Base-by-base conservation (phyloP, 139 green algal genomes). In the Chlorella ohadii region DNA sequence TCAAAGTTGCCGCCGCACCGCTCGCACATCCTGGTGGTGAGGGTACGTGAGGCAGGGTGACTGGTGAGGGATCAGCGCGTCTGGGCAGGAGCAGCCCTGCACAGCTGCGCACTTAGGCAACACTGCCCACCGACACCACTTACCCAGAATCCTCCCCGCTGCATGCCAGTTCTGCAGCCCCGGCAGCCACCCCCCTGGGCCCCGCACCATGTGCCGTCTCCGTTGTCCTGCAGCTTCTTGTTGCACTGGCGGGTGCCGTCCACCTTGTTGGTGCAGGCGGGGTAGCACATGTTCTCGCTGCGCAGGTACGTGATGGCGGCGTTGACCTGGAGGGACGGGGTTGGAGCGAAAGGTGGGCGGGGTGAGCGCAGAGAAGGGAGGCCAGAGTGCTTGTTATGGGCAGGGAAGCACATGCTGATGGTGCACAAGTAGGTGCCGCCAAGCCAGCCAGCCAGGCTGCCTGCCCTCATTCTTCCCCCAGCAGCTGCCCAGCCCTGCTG, bases 191-290 rank as follows among this genome's bases (percentile, higher is more conserved):
- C 82, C 64, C 88, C 86, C 17, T 13, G 11, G 38, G 2, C 28
- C 55, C 22, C 81, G 34, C 72, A 90, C 72, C 38, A 91, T 36
- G 28, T 68, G 38, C 65, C 55, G 59, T 86, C 83, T 13, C 44
- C 70, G 28, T 95, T 77, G 34, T 96, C 90, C 11, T 57, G 85
- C 67, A 96, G 66, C 91, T 97, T 97, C 87, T 97, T 97, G 74
- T 95, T 91, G 91, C 94, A 97, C 51, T 75, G 73, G 47, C 89
- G 84, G 34, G 90, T 94, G 64, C 87, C 90, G 41, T 72, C 82
- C 0, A 85, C 79, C 31, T 61, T 77, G 59, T 89, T 66, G 16
- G 92, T 82, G 88, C 94, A 97, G 39, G 93, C 94, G 15, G 91
- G 88, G 89, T 97, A 97, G 64, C 63, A 92, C 74, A 95, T 89